Percentiles rank a stretch among this genome's conserved stretches.
These are phyloP conservation scores for Pezicula radicicola DNA, from an alignment of 2,329 filamentous ascomycete genomes.

Conservation along the genomic window DNA sequence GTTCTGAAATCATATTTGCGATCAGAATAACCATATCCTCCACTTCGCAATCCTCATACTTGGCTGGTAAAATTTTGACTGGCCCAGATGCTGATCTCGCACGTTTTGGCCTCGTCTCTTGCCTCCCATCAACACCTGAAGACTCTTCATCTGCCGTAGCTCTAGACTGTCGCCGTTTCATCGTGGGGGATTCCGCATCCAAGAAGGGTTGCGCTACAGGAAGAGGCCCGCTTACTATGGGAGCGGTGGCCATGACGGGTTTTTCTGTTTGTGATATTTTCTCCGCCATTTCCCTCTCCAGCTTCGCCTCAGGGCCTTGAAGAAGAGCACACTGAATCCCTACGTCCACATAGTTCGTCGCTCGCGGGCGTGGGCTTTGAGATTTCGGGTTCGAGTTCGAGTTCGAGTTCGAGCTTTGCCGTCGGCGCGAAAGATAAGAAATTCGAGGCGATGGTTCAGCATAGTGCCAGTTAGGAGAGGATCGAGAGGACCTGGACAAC, in stretches of 20 bases:
- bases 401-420: conserved; percentile 7
- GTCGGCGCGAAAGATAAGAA: conserved; percentile 20
- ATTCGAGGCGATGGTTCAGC: conserved; percentile 19
- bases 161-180: conserved; percentile 29
- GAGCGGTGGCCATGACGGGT: not conserved
- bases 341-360: conserved; percentile 25
- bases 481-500: conserved; percentile 19
- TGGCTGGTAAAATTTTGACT: conserved; percentile 61
- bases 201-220: conserved; percentile 18
- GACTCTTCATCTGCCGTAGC: conserved; percentile 4
- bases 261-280: not conserved
- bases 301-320: not conserved
- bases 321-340: conserved; percentile 21
- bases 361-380: conserved; percentile 10
- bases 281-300: not conserved
- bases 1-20: conserved; percentile 90
- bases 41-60: conserved; percentile 78
- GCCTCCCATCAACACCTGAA: conserved; percentile 5
- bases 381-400: conserved; percentile 16
- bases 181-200: conserved; percentile 27
- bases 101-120: conserved; percentile 42
- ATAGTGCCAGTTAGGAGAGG: conserved; percentile 26
- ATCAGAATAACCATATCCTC: conserved; percentile 90
- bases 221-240: not conserved
- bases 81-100: conserved; percentile 46